A percentile compares a stretch with the other conserved stretches of the same genome.
Evolutionary conservation across 140 eudicot species (phyloP).

Genomic region (Cichorium intybus): DNA sequence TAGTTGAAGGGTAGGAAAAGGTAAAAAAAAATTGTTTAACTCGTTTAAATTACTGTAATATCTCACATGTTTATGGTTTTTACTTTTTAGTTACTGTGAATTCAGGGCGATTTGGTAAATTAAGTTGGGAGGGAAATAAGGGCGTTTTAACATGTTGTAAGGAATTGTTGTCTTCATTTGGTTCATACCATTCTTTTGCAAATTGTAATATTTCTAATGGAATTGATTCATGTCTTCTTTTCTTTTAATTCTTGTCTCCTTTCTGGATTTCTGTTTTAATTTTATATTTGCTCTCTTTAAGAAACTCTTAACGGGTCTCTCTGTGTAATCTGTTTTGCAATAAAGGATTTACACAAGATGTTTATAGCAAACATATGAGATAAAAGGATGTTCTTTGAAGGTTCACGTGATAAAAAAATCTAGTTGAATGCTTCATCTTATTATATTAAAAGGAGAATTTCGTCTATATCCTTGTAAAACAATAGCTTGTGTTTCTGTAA

Average conservation of each 20-base stretch:
- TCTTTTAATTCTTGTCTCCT: constrained; percentile 2
- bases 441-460: too few relatives aligned
- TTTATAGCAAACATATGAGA: too few relatives aligned
- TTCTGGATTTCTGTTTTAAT: too few relatives aligned
- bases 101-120: constrained; percentile 33
- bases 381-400: too few relatives aligned
- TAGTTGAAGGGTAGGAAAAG: constrained; percentile 12
- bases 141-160: constrained; percentile 19
- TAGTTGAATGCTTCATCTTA: too few relatives aligned
- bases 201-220: constrained; percentile 23
- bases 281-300: too few relatives aligned
- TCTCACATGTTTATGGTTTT: constrained; percentile 10
- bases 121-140: constrained; percentile 30
- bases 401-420: too few relatives aligned
- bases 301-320: too few relatives aligned
- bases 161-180: constrained; percentile 21
- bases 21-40: constrained; percentile 8
- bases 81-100: constrained; percentile 22
- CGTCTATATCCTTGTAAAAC: too few relatives aligned
- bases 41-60: constrained; percentile 36
- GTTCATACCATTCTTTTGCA: constrained; percentile 31
- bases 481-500: too few relatives aligned
- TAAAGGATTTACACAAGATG: too few relatives aligned
- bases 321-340: too few relatives aligned
- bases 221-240: constrained; percentile 17